These are phyloP conservation scores for Trypanosoma vivax DNA, from an alignment of 208 protist genomes.

Conservation along the genomic window DNA sequence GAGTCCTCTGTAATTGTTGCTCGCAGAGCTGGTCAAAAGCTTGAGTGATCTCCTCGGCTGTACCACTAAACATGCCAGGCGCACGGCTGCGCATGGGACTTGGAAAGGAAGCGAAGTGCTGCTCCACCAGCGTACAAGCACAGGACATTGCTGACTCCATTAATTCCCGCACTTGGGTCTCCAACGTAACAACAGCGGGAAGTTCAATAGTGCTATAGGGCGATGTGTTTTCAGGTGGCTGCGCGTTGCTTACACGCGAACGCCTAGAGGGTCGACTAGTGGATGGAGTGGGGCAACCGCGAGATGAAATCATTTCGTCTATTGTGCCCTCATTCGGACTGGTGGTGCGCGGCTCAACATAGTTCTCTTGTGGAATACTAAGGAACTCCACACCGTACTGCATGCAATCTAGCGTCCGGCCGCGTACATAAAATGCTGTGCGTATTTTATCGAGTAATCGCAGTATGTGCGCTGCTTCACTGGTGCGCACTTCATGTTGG, in stretches of 20 bases:
- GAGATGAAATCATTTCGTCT: constrained; percentile 8
- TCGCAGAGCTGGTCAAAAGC: constrained; percentile 30
- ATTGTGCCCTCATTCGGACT: not conserved
- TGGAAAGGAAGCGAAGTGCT: constrained; percentile 39
- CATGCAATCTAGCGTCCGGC: constrained; percentile 47
- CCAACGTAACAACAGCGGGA: constrained; percentile 30
- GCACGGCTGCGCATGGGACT: constrained; percentile 37
- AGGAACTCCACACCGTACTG: constrained; percentile 56
- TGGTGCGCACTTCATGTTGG: constrained; percentile 38
- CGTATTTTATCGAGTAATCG: constrained; percentile 58
- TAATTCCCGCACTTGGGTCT: constrained; percentile 38
- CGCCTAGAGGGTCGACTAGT: no score
- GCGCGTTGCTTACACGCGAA: no score
- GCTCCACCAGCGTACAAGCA: constrained; percentile 19
- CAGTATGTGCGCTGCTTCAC: constrained; percentile 36
- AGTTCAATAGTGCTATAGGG: constrained; percentile 14
- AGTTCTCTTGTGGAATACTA: constrained; percentile 51
- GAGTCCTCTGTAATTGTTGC: constrained; percentile 32
- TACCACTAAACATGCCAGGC: constrained; percentile 39
- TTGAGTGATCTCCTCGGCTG: constrained; percentile 26
- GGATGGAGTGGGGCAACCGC: constrained; percentile 7
- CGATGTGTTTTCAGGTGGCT: constrained; percentile 8
- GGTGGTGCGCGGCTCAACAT: constrained; percentile 32
- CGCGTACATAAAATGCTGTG: constrained; percentile 53
- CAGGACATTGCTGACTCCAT: constrained; percentile 24